Evolutionary conservation across 192 early-diverging fungal genomes (phyloP), one percentile per base, ranked within the genome.

Genomic region (Backusella parvicylindrica): DNA sequence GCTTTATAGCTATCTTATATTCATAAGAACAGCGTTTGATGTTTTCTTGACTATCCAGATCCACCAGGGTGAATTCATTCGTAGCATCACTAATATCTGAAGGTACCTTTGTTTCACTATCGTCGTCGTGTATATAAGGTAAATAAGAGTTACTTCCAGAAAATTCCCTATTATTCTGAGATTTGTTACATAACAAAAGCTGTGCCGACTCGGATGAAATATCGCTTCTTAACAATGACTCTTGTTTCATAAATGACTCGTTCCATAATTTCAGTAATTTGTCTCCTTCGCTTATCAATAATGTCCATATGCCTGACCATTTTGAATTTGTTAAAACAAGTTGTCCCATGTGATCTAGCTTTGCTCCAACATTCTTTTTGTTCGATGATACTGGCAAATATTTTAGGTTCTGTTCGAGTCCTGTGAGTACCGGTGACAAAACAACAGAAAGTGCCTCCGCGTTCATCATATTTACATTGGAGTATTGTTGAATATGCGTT

Each of bases 371-470:
- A 26, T 23, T 63, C 60, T 64, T 65, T 33, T 73, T 73, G 15
- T 38, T 53, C 18, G 16, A 26, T 15, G 40, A n/a, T n/a, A n/a
- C 30, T 21, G 63, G 56, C 23, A 76, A 56, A 0, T 63, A 33
- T 33, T 77, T 64, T 35, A 80, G 21, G 16, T 75, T 76, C 21
- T 71, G 70, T 64, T 80, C 79, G 36, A 80, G 66, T 7, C 79
- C 79, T 9, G 70, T 80, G 37, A 70, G 72, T 15, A 80, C 79
- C 13, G 79, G 79, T n/a, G 75, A 71, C 3, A 81, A 49, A 1
- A 81, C 75, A 32, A 81, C 67, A 1, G 79, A 75, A 18, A 81
- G 72, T n/a, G 79, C 79, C 56, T 81, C 79, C 0, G 75, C 66
- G 15, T 70, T 81, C 79, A 81, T 81, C 28, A 70, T 68, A 60